Conservation (phyloP, 257 asterid genomes). For the Mentha longifolia region DNA sequence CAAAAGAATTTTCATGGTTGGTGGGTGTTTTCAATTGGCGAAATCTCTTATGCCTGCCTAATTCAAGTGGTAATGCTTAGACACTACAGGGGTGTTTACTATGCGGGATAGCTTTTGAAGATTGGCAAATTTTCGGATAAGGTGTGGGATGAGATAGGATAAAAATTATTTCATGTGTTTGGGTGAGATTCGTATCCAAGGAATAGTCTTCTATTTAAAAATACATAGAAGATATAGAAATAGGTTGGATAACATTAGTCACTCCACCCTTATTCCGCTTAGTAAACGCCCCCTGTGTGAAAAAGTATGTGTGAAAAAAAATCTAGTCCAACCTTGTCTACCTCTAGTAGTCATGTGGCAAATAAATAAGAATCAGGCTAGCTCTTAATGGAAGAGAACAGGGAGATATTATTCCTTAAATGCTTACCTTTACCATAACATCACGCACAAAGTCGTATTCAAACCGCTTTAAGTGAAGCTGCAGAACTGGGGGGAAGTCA, state of each 20-base stretch:
- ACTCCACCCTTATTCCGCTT: no score
- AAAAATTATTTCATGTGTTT: no score
- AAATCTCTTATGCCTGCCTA: neutral
- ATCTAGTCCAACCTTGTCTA: slow-evolving; percentile 16
- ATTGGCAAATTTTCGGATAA: no score
- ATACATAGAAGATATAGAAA: no score
- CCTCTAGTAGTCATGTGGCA: neutral
- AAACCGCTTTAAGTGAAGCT: slow-evolving; percentile 57
- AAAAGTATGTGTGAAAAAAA: neutral
- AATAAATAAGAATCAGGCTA: slow-evolving; percentile 19
- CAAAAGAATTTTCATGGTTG: slow-evolving; percentile 16
- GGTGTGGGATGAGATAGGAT: no score
- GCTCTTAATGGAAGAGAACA: slow-evolving; percentile 14
- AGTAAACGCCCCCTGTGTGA: no score
- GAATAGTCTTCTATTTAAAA: no score
- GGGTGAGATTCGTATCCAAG: no score
- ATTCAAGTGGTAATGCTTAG: slow-evolving; percentile 23
- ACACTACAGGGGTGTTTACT: neutral
- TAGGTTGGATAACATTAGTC: no score
- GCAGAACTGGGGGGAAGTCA: slow-evolving; percentile 58
- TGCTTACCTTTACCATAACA: slow-evolving; percentile 54
- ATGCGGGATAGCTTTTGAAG: no score
- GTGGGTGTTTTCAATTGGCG: slow-evolving; percentile 10
- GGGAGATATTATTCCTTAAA: slow-evolving; percentile 21
- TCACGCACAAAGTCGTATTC: slow-evolving; percentile 53